Base-by-base conservation (phyloP, 2,329 filamentous ascomycete species). In the Microsporum audouinii region DNA sequence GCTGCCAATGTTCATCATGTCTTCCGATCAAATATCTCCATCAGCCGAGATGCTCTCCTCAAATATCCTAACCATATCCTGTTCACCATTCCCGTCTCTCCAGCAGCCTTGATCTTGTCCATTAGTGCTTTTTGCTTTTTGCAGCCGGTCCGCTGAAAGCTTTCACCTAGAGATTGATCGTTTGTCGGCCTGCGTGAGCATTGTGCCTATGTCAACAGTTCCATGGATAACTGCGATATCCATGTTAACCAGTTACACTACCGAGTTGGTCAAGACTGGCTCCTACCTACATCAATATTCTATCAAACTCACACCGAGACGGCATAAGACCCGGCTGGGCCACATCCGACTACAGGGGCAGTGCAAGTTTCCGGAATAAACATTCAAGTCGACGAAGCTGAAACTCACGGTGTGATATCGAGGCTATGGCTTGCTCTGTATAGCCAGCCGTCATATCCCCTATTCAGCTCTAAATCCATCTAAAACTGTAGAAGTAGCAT, bases 281-380 rank as follows among this genome's bases (percentile, higher is more conserved):
- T 38, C 33, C 5, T 31, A 23, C 17, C 76, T 8, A 68, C 66
- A 56, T 79, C 74, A 10, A 80, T 65, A 1, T 75, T 77, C 63
- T 80, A 78, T 0, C 77, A 73, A 0, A 77, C 77, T 4, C 80
- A 66, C 0, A 66, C 73, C 0, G 72, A 64, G 3, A 78, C 76
- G 1, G 76, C 63, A 60, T 78, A 80, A 0, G 78, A 79, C 2
- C 78, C 77, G 0, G 66, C 76, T 4, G 78, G 78, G 3, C 78
- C 78, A 27, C 75, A 77, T 3, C 77, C 77, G 1, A 78, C 64
- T 5, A 80, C 74, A 1, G 79, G 69, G 0, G 78, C 76, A 4
- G 69, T 71, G 53, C 67, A 70, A 6, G 64, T 56, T 39, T 65
- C 60, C 2, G 71, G 68, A 60, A 72, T 58, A 51, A 58, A 64